Percentiles rank a stretch among this genome's conserved stretches.
phyloP scores from a whole-genome alignment of 495 filamentous ascomycete genomes.

The Entonaema liquescens region DNA sequence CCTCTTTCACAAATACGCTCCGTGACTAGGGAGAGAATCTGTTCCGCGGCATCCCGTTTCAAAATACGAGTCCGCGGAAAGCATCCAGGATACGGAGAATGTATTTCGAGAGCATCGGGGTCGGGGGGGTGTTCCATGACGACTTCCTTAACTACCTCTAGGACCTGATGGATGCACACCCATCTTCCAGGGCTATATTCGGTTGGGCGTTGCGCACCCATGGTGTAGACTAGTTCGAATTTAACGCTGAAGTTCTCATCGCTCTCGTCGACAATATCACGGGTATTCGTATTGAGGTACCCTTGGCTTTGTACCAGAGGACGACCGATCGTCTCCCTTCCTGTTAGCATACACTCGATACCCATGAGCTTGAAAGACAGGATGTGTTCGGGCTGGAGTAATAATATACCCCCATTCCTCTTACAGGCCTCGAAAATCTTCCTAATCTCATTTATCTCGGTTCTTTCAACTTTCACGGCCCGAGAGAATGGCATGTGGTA shows the following conservation, averaged over 20 bases:
- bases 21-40: conserved; percentile 45
- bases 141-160: conserved; percentile 53
- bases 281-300: conserved; percentile 51
- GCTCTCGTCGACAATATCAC: conserved; percentile 72
- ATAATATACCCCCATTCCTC: conserved; percentile 59
- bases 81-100: conserved; percentile 35
- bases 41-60: conserved; percentile 43
- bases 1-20: conserved; percentile 51
- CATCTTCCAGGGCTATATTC: conserved; percentile 69
- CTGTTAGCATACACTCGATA: conserved; percentile 56
- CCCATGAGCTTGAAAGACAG: conserved; percentile 75
- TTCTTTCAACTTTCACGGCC: conserved; percentile 46
- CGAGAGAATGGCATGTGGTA: conserved; percentile 72
- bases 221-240: conserved; percentile 73
- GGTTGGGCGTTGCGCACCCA: conserved; percentile 63
- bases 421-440: conserved; percentile 59
- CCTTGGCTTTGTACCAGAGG: conserved; percentile 53
- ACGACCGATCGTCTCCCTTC: conserved; percentile 37
- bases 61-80: conserved; percentile 60
- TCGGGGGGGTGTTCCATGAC: conserved; percentile 32
- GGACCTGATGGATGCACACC: conserved; percentile 64
- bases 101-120: conserved; percentile 52
- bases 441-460: conserved; percentile 43
- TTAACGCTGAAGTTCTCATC: conserved; percentile 70
- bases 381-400: conserved; percentile 74